Percentiles rank a stretch among this genome's conserved stretches.
Evolutionary conservation across 2,329 filamentous ascomycete genomes (phyloP).

Genomic region (Trichoderma endophyticum): DNA sequence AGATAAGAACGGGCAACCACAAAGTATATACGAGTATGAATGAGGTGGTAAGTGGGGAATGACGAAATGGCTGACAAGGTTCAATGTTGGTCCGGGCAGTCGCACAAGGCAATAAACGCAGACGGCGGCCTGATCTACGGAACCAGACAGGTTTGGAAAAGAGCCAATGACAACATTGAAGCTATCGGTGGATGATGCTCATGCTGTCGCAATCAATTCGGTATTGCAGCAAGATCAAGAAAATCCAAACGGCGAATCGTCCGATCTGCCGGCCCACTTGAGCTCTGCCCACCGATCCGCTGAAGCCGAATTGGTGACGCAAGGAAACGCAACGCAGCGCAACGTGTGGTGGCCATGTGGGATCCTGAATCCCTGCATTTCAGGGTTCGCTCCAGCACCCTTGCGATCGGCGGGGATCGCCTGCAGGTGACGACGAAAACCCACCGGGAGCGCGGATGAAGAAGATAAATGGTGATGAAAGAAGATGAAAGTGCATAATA

Average conservation of each 20-base stretch:
- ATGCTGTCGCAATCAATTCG: neutral
- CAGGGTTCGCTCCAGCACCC: conserved; percentile 11
- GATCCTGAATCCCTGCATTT: conserved; percentile 7
- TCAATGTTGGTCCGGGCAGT: neutral
- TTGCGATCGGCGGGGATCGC: conserved; percentile 6
- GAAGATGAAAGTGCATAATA: neutral
- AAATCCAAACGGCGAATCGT: neutral
- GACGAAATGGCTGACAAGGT: conserved; percentile 4
- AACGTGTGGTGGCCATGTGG: neutral
- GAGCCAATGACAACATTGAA: neutral
- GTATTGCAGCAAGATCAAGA: neutral
- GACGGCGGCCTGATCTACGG: neutral
- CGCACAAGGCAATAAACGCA: neutral
- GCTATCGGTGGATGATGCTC: neutral
- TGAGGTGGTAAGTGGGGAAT: conserved; percentile 9
- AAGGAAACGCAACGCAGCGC: conserved; percentile 3
- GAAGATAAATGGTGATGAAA: neutral
- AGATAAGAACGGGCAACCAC: neutral
- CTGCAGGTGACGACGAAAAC: conserved; percentile 8
- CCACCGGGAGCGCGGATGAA: neutral
- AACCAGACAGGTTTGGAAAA: neutral
- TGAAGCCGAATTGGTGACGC: conserved; percentile 14
- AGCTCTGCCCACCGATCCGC: neutral
- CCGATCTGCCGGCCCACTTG: neutral
- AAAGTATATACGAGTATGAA: neutral